Evolutionary conservation across 169 alveolate genomes (phyloP).

Genomic region (Amoebophrya sp.): DNA sequence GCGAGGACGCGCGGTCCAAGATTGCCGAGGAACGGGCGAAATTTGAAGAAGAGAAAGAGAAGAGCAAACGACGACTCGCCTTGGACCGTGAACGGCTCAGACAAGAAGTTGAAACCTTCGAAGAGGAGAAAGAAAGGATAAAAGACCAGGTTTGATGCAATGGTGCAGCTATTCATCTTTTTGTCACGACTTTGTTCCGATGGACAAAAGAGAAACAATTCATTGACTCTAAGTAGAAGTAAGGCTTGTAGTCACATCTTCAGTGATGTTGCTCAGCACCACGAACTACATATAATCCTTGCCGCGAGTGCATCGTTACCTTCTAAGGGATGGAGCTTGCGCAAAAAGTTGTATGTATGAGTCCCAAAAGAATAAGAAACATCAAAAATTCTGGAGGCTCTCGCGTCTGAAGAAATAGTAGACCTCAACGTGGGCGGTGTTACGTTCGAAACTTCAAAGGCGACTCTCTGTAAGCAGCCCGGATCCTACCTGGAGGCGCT

Average conservation of each 20-base stretch:
- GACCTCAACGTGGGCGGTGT: conserved; percentile 78
- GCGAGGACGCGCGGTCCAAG: conserved; percentile 69
- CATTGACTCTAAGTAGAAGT: neutral
- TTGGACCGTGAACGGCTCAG: conserved; percentile 43
- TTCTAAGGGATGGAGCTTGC: no score
- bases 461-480: conserved; percentile 64
- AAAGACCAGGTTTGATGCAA: conserved; percentile 61
- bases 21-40: conserved; percentile 63
- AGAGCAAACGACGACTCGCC: conserved; percentile 26
- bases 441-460: conserved; percentile 70
- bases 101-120: conserved; percentile 38
- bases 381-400: neutral
- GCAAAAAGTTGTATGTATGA: no score
- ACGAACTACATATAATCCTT: no score
- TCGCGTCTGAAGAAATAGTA: conserved; percentile 74
- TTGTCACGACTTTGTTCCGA: conserved; percentile 39
- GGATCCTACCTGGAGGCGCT: conserved; percentile 63
- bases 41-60: conserved; percentile 64
- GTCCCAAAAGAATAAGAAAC: neutral
- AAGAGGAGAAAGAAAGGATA: conserved; percentile 56
- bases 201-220: no score
- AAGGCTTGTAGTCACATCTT: neutral
- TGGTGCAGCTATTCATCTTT: conserved; percentile 56
- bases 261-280: neutral
- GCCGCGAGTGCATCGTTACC: no score